Evolutionary conservation across 1,139 yeast species (phyloP).

Genomic region (Lodderomyces theae): DNA sequence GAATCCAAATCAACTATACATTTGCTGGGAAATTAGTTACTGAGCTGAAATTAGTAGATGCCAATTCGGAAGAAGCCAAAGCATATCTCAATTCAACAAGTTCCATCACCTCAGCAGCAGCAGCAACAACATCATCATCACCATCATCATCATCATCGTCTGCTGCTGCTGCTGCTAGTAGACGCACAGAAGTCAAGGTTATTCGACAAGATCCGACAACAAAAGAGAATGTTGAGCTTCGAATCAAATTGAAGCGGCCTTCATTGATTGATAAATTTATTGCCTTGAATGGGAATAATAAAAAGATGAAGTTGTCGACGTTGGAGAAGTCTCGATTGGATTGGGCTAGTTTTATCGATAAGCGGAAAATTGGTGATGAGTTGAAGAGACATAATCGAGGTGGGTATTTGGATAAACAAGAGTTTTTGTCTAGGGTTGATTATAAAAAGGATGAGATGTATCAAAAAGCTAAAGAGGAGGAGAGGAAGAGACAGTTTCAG

Average conservation of each 20-base stretch:
- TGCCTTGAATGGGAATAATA: slow-evolving; percentile 30
- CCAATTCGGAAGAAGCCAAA: slow-evolving; percentile 79
- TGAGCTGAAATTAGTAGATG: slow-evolving; percentile 74
- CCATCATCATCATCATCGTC: slow-evolving; percentile 10
- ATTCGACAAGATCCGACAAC: slow-evolving; percentile 36
- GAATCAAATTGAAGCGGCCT: slow-evolving; percentile 59
- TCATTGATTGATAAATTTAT: slow-evolving; percentile 67
- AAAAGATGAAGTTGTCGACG: slow-evolving; percentile 65
- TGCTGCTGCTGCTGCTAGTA: slow-evolving; percentile 2
- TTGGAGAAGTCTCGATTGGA: slow-evolving; percentile 89
- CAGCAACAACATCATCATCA: too few relatives aligned
- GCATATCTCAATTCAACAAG: slow-evolving; percentile 67
- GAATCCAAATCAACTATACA: slow-evolving; percentile 73
- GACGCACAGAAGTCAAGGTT: slow-evolving; percentile 34
- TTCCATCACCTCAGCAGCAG: slow-evolving; percentile 24
- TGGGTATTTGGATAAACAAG: slow-evolving; percentile 90
- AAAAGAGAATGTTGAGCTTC: slow-evolving; percentile 28
- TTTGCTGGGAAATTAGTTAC: slow-evolving; percentile 86
- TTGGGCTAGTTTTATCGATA: slow-evolving; percentile 94
- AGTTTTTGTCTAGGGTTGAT: slow-evolving; percentile 77
- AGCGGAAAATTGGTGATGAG: slow-evolving; percentile 80
- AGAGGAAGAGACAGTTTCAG: slow-evolving; percentile 18
- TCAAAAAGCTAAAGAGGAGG: slow-evolving; percentile 52
- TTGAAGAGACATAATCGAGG: slow-evolving; percentile 65
- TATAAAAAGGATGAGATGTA: slow-evolving; percentile 61